Base-by-base conservation (phyloP, 2,329 filamentous ascomycete genomes). In the Apiospora marii region DNA sequence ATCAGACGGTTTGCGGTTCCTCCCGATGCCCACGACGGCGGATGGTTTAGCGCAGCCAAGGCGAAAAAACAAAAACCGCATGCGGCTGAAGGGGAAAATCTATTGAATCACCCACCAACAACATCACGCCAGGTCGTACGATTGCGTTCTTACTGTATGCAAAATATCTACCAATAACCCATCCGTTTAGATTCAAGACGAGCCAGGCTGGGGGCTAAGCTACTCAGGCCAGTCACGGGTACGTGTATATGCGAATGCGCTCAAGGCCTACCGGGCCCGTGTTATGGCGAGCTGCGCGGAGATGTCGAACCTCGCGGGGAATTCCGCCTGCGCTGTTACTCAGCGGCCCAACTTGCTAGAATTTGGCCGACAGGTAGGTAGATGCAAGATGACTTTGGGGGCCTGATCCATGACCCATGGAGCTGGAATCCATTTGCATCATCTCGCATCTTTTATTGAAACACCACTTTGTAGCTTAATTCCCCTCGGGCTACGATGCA, bases 11-110 rank as follows among this genome's bases (percentile, higher is more conserved):
- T 37, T 61, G 30, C 53, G 53, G 53, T 37, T 37, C 30, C 53
- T 61, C 53, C 53, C 53, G 53, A 61, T 34, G 19, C 30, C 53
- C 53, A 61, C 37, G 19, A 34, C 30, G 51, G 27, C 51, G 51
- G 27, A 58, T 34, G 53, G 53, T 34, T 61, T 61, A 34, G 51
- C 27, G 51, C 14, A 58, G 27, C 51, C 51, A 34, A 34, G 27
- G 51, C 27, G 27, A 61, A 37, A 16, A 61, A 61, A 10, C 37
- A 19, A 61, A 34, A 5, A 61, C 24, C 24, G 19, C 19, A 19
- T 61, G 53, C 53, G 53, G 53, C 53, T 61, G 53, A 61, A 61
- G 53, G 19, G 53, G 12, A 61, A 58, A 61, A 34, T 34, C 53
- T 61, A 64, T 64, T 41, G 22, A 41, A 37, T 41, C 58, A 64